Evolutionary conservation across 345 rosid genomes (phyloP).

Genomic region (Pugionium dolabratum): DNA sequence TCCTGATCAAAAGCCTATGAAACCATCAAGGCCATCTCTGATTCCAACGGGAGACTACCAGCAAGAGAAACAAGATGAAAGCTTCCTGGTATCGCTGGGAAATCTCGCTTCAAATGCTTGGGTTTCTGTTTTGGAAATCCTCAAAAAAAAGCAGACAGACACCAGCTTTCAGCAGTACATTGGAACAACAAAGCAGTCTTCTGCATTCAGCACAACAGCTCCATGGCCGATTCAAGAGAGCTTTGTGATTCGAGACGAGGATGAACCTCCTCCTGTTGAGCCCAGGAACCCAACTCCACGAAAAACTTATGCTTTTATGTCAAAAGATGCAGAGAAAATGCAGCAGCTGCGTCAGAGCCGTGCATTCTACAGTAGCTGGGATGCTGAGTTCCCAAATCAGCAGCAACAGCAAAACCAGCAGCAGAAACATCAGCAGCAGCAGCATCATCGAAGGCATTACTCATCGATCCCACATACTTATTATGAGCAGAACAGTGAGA

Average conservation of each 20-base stretch:
- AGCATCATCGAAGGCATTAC: slow-evolving; percentile 69
- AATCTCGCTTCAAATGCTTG: slow-evolving; percentile 61
- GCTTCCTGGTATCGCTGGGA: slow-evolving; percentile 61
- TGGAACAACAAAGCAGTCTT: slow-evolving; percentile 40
- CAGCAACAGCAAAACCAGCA: slow-evolving; percentile 61
- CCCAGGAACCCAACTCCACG: slow-evolving; percentile 79
- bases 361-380: slow-evolving; percentile 72
- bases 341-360: slow-evolving; percentile 86
- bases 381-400: slow-evolving; percentile 54
- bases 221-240: slow-evolving; percentile 95
- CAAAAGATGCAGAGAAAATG: slow-evolving; percentile 86
- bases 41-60: slow-evolving; percentile 74
- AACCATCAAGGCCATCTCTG: slow-evolving; percentile 78
- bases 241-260: slow-evolving; percentile 70
- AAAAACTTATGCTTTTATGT: slow-evolving; percentile 93
- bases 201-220: slow-evolving; percentile 38
- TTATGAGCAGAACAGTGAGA: slow-evolving; percentile 76
- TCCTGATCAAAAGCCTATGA: slow-evolving; percentile 59
- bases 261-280: slow-evolving; percentile 85
- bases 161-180: slow-evolving; percentile 51
- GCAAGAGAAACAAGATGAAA: slow-evolving; percentile 78
- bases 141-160: slow-evolving; percentile 33
- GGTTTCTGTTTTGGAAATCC: slow-evolving; percentile 57
- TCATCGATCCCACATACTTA: slow-evolving; percentile 69
- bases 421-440: slow-evolving; percentile 51